phyloP scores from a whole-genome alignment of 441 rosid species.

The Erysimum pusillum region DNA sequence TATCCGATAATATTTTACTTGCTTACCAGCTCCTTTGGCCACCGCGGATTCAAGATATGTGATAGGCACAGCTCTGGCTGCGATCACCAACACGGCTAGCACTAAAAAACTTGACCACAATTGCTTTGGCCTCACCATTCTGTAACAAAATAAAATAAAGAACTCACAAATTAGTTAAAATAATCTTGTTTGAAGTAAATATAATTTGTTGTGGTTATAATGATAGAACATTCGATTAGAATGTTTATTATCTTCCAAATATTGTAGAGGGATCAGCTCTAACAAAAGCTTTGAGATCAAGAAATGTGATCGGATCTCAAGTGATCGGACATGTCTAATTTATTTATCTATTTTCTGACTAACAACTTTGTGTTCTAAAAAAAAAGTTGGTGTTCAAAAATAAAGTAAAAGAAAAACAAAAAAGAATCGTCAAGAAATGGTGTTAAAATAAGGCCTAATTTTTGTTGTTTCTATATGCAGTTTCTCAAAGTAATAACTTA shows the following conservation, averaged over 20 bases:
- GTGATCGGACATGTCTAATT: too few species aligned
- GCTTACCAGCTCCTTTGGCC: conserved; percentile 84
- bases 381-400: too few species aligned
- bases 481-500: conserved; percentile 1
- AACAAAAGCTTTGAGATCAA: conserved; percentile 4
- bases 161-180: not conserved
- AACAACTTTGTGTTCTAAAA: too few species aligned
- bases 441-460: not conserved
- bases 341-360: too few species aligned
- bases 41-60: conserved; percentile 72
- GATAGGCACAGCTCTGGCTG: conserved; percentile 58
- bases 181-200: not conserved
- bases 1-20: too few species aligned
- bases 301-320: not conserved
- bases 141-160: not conserved
- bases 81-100: conserved; percentile 40
- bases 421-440: not conserved
- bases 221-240: not conserved
- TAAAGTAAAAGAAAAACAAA: too few species aligned
- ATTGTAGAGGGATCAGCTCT: not conserved
- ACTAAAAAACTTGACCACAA: conserved; percentile 40
- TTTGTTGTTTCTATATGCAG: not conserved
- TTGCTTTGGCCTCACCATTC: conserved; percentile 40
- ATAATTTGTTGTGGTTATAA: not conserved
- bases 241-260: not conserved